phyloP scores from a whole-genome alignment of 345 rosid species.

The Pugionium dolabratum region DNA sequence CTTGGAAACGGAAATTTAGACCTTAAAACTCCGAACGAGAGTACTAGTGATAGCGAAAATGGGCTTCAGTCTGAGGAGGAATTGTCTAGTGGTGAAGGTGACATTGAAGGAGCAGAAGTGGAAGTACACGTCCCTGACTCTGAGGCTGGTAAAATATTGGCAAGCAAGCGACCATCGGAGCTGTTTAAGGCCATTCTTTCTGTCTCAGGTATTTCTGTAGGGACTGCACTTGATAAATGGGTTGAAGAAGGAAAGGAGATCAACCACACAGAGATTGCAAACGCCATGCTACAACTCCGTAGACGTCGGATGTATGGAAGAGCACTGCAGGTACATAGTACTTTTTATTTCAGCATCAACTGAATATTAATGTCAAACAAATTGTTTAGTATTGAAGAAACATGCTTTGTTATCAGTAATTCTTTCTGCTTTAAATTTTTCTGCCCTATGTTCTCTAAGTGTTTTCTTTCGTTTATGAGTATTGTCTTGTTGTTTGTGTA shows the following conservation, averaged over 20 bases:
- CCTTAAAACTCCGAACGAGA: conserved; percentile 41
- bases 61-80: conserved; percentile 49
- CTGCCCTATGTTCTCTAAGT: conserved; percentile 8
- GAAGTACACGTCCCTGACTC: conserved; percentile 41
- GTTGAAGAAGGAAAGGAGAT: conserved; percentile 64
- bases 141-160: conserved; percentile 32
- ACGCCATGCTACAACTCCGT: conserved; percentile 58
- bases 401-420: background rate
- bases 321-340: conserved; percentile 73
- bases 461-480: background rate
- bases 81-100: conserved; percentile 46
- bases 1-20: conserved; percentile 52
- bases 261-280: conserved; percentile 42
- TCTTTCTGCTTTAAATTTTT: background rate
- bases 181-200: conserved; percentile 57
- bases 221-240: conserved; percentile 62
- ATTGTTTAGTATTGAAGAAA: background rate
- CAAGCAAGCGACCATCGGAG: conserved; percentile 41
- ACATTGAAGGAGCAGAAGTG: conserved; percentile 46
- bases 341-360: background rate
- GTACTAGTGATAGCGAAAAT: conserved; percentile 29
- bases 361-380: background rate
- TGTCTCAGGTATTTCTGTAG: conserved; percentile 50
- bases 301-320: conserved; percentile 66
- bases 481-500: conserved; percentile 35